A percentile compares a stretch with the other conserved stretches of the same genome.
Conservation (phyloP, 2,329 filamentous ascomycete genomes). For the Penicillium corylophilum region DNA sequence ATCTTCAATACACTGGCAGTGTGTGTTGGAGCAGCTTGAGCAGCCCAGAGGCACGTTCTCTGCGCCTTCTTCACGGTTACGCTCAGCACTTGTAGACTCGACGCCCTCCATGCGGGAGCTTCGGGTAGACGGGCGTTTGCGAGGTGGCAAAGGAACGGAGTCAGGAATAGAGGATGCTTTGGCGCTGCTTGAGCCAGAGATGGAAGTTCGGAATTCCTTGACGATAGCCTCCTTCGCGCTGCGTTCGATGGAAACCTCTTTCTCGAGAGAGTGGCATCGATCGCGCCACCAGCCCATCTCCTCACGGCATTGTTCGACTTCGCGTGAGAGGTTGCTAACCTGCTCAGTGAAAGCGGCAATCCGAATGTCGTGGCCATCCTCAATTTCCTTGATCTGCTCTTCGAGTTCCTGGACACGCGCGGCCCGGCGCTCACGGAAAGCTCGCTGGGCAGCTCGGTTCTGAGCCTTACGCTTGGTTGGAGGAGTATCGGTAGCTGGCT, state of each 20-base stretch:
- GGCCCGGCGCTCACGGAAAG: conserved; percentile 83
- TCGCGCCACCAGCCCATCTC: conserved; percentile 48
- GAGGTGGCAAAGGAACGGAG: conserved; percentile 42
- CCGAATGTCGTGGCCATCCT: conserved; percentile 47
- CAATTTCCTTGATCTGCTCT: conserved; percentile 50
- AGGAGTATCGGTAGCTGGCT: conserved; percentile 89
- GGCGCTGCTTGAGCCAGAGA: conserved; percentile 18
- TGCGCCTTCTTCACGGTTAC: conserved; percentile 20
- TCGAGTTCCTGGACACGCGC: conserved; percentile 73
- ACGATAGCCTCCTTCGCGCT: conserved; percentile 45
- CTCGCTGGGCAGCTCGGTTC: conserved; percentile 86
- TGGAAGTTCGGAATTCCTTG: conserved; percentile 41
- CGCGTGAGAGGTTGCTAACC: conserved; percentile 58
- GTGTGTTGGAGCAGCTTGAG: conserved; percentile 62
- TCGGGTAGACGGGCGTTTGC: conserved; percentile 17
- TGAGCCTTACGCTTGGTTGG: conserved; percentile 92
- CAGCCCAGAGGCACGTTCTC: conserved; percentile 57
- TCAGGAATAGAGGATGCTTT: conserved; percentile 29
- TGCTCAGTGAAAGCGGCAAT: conserved; percentile 55
- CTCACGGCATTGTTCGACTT: conserved; percentile 64
- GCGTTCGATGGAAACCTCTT: conserved; percentile 53
- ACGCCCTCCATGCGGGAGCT: conserved; percentile 23
- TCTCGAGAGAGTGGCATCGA: conserved; percentile 63
- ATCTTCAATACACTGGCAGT: conserved; percentile 63
- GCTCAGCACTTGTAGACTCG: conserved; percentile 12